Evolutionary conservation across 2,329 filamentous ascomycete genomes (phyloP).

Genomic region (Penicillium sp.): DNA sequence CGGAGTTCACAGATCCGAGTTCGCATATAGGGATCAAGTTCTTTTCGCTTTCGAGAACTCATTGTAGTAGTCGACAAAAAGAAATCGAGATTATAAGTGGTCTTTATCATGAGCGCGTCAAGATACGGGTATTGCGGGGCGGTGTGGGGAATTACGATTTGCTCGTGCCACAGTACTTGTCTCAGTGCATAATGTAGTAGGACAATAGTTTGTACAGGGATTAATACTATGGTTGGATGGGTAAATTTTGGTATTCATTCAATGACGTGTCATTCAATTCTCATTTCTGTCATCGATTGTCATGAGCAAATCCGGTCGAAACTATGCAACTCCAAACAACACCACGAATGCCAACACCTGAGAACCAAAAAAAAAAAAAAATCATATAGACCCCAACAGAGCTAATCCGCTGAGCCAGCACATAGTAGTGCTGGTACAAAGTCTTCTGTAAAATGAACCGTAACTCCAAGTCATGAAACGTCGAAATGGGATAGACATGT

Average conservation of each 20-base stretch:
- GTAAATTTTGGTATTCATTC: not conserved
- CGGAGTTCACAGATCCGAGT: constrained; percentile 9
- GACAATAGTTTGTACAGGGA: not conserved
- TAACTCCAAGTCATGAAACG: constrained; percentile 29
- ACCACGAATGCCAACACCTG: constrained; percentile 26
- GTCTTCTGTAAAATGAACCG: constrained; percentile 1
- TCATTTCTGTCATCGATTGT: constrained; percentile 28
- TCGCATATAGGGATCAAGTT: constrained; percentile 12
- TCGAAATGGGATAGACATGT: constrained; percentile 6
- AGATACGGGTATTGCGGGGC: not conserved
- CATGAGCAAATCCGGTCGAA: constrained; percentile 21
- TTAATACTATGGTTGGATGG: not conserved
- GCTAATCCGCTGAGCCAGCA: constrained; percentile 8
- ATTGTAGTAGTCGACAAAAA: too few relatives aligned
- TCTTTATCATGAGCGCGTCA: not conserved
- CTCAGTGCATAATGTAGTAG: not conserved
- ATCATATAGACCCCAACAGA: constrained; percentile 13
- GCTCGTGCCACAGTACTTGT: not conserved
- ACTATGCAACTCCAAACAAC: constrained; percentile 19
- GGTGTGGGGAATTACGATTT: not conserved
- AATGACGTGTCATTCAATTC: constrained; percentile 19
- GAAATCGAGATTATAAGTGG: not conserved
- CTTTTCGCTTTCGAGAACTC: not conserved
- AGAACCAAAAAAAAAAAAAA: constrained; percentile 1
- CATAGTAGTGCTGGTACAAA: constrained; percentile 4